Conservation (phyloP, 345 rosid species). For the Brassica incana region DNA sequence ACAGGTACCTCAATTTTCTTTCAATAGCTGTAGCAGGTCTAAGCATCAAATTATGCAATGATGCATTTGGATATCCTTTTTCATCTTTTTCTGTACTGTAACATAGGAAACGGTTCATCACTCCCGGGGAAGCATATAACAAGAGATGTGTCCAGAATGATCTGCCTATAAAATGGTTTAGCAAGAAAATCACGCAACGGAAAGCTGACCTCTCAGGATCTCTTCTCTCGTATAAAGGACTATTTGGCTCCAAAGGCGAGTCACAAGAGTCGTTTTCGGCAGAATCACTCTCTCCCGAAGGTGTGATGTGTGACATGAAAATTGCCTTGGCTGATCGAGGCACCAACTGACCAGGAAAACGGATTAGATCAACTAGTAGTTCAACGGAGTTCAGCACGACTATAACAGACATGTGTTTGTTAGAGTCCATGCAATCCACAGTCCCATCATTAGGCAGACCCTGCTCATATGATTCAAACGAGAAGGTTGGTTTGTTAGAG, state of each 20-base stretch:
- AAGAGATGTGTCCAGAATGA: conserved; percentile 4
- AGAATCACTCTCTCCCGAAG: conserved; percentile 97
- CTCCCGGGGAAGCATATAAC: conserved; percentile 23
- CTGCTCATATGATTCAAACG: conserved; percentile 44
- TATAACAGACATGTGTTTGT: conserved; percentile 90
- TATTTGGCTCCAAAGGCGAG: conserved; percentile 97
- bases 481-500: neutral
- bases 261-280: conserved; percentile 99
- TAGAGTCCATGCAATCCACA: conserved; percentile 71
- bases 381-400: conserved; percentile 84
- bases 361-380: conserved; percentile 88
- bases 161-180: conserved; percentile 13
- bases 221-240: conserved; percentile 84
- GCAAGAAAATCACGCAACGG: conserved; percentile 23
- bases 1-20: conserved; percentile 63
- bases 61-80: conserved; percentile 61
- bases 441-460: conserved; percentile 94
- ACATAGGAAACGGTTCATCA: conserved; percentile 29
- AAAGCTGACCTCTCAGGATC: conserved; percentile 73
- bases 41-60: conserved; percentile 68
- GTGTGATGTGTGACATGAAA: conserved; percentile 82
- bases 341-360: conserved; percentile 91
- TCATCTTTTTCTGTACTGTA: conserved; percentile 87
- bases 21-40: conserved; percentile 55
- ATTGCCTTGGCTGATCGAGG: conserved; percentile 84